A percentile compares a stretch with the other conserved stretches of the same genome.
Conservation (phyloP, 106 monocot genomes). For the Dendrobium officinale region DNA sequence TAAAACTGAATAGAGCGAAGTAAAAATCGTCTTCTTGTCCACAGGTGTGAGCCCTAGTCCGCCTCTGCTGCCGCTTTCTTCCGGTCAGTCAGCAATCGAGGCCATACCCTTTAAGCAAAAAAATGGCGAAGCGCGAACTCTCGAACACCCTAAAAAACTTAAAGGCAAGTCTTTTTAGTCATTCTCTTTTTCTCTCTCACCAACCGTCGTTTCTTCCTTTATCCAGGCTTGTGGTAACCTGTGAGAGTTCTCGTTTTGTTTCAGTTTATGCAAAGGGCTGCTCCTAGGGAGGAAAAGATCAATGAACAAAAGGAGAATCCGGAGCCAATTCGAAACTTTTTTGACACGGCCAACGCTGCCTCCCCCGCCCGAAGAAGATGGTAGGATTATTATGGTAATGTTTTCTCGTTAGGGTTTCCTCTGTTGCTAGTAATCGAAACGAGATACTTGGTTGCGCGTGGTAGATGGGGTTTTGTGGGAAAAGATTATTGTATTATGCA, state of each 20-base stretch:
- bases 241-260: slow-evolving; percentile 5
- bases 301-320: slow-evolving; percentile 10
- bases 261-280: slow-evolving; percentile 56
- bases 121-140: slow-evolving; percentile 60
- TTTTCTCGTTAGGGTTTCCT: slow-evolving; percentile 9
- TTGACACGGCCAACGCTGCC: slow-evolving; percentile 1
- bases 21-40: too few relatives aligned
- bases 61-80: not conserved
- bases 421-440: not conserved
- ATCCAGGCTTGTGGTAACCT: not conserved
- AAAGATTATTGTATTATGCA: not conserved
- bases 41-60: too few relatives aligned
- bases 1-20: too few relatives aligned
- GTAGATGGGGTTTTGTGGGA: not conserved
- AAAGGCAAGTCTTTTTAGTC: slow-evolving; percentile 25
- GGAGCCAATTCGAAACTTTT: slow-evolving; percentile 5
- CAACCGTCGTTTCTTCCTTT: not conserved
- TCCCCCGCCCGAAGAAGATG: slow-evolving; percentile 17
- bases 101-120: not conserved
- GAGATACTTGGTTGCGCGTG: not conserved
- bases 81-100: not conserved
- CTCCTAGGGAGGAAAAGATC: slow-evolving; percentile 21
- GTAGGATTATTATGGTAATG: slow-evolving; percentile 1
- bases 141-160: slow-evolving; percentile 58
- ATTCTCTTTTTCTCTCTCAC: too few relatives aligned